Conservation (phyloP, 2,329 filamentous ascomycete genomes). For the Ophiostoma quercus region DNA sequence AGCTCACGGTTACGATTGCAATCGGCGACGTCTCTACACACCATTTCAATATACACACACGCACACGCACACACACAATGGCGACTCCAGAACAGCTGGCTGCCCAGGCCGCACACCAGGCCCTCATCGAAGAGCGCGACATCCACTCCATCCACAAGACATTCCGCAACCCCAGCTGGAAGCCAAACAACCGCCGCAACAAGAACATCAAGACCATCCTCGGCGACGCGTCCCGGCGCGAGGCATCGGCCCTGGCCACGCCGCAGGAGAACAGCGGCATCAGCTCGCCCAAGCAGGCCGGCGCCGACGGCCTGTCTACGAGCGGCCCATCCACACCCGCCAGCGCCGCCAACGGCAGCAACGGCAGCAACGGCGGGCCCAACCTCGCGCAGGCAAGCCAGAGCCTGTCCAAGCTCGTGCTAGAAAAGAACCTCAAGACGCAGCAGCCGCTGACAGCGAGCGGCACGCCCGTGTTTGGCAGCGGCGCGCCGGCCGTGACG, state of each 20-base stretch:
- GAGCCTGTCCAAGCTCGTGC: conserved; percentile 77
- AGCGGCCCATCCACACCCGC: conserved; percentile 54
- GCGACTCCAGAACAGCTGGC: conserved; percentile 61
- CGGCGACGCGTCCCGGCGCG: conserved; percentile 78
- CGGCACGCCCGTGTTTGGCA: conserved; percentile 13
- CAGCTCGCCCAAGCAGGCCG: conserved; percentile 54
- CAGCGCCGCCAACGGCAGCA: conserved; percentile 44
- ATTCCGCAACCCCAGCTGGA: conserved; percentile 88
- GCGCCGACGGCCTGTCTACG: conserved; percentile 45
- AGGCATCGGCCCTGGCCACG: conserved; percentile 80
- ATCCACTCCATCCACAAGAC: conserved; percentile 79
- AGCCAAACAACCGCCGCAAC: conserved; percentile 89
- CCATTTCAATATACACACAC: not conserved
- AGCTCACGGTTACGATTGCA: not conserved
- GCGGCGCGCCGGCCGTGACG: conserved; percentile 50
- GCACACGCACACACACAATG: conserved; percentile 20
- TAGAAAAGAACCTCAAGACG: conserved; percentile 69
- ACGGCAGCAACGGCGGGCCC: conserved; percentile 40
- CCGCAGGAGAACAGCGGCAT: conserved; percentile 69
- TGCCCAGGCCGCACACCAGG: conserved; percentile 74
- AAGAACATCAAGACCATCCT: conserved; percentile 98
- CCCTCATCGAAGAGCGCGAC: conserved; percentile 85
- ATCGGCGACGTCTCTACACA: not conserved
- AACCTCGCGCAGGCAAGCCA: conserved; percentile 88
- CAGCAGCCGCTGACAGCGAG: conserved; percentile 1